phyloP scores from a whole-genome alignment of 129 eudicot genomes.

The Glebionis coronaria region DNA sequence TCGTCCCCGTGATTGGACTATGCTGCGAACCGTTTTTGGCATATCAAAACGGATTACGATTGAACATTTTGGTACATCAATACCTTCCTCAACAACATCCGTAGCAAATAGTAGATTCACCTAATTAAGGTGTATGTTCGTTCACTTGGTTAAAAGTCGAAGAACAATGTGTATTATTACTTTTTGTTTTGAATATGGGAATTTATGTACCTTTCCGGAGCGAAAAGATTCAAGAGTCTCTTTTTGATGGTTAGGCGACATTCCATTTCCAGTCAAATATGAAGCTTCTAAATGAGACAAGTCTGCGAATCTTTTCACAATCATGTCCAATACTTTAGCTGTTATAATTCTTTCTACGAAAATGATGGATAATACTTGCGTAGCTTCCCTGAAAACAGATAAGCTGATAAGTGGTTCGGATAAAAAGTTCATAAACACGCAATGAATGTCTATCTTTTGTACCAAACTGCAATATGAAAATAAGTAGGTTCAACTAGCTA shows the following conservation, averaged over 20 bases:
- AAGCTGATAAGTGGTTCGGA: too few relatives aligned
- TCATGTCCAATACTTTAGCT: slow-evolving; percentile 62
- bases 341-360: slow-evolving; percentile 63
- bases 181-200: too few relatives aligned
- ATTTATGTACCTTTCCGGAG: slow-evolving; percentile 42
- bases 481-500: too few relatives aligned
- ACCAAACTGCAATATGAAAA: too few relatives aligned
- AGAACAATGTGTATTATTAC: not conserved
- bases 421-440: too few relatives aligned
- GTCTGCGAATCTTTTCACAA: slow-evolving; percentile 36
- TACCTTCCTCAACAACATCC: slow-evolving; percentile 67
- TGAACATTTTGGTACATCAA: slow-evolving; percentile 56
- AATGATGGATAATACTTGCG: slow-evolving; percentile 48
- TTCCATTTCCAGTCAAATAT: slow-evolving; percentile 54
- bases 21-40: slow-evolving; percentile 59
- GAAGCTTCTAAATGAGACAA: slow-evolving; percentile 52
- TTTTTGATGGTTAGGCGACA: slow-evolving; percentile 47
- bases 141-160: not conserved
- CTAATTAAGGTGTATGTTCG: slow-evolving; percentile 25
- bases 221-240: slow-evolving; percentile 48
- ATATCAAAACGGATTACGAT: slow-evolving; percentile 64
- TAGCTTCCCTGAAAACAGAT: slow-evolving; percentile 43
- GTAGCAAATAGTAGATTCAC: slow-evolving; percentile 72
- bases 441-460: too few relatives aligned
- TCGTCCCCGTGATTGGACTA: slow-evolving; percentile 55